Base-by-base conservation (phyloP, 2,329 filamentous ascomycete species). In the Sarocladiaceae sp. region DNA sequence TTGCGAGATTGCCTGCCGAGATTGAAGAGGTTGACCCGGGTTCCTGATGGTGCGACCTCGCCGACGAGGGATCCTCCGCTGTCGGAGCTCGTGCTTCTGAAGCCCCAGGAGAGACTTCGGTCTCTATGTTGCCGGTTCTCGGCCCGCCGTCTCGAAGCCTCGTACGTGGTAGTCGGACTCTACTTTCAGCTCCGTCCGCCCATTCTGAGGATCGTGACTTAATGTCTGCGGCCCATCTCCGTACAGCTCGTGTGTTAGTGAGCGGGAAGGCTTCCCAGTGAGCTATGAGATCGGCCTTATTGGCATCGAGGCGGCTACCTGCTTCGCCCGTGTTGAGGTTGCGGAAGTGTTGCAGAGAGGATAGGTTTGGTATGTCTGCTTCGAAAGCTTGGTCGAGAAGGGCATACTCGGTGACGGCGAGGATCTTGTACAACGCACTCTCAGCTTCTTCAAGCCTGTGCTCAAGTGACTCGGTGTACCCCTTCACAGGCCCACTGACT, bases 401-500 rank as follows among this genome's bases (percentile, higher is more conserved):
- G 13, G 7, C 13, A 7, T 7, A 9, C 9, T 29, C 13, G 26
- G 7, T 13, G 7, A 29, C 13, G 7, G 26, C 26, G 13, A 29
- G 26, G 13, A 29, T 29, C 9, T 13, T 7, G 26, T 29, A 29
- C 11, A 71, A 53, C 12, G 64, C 55, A 2, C 50, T 57, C 47
- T 71, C 68, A 1, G 67, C 68, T 37, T 67, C 61, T 34, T 61
- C 58, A 1, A 71, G 58, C 29, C 67, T 59, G 19, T 65, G 56
- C 37, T 70, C 67, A 15, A 71, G 50, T 13, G 64, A 62, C 52
- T 70, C 67, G 15, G 65, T 60, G 43, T 70, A 69, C 6, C 68
- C 68, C 48, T 70, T 71, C n/a, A 66, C 62, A 6, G 68, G 68
- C 2, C 68, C 68, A 42, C 68, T 70, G 29, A 20, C n/a, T n/a